Evolutionary conservation across 148 eudicot species (phyloP).

Genomic region (Cornus florida): DNA sequence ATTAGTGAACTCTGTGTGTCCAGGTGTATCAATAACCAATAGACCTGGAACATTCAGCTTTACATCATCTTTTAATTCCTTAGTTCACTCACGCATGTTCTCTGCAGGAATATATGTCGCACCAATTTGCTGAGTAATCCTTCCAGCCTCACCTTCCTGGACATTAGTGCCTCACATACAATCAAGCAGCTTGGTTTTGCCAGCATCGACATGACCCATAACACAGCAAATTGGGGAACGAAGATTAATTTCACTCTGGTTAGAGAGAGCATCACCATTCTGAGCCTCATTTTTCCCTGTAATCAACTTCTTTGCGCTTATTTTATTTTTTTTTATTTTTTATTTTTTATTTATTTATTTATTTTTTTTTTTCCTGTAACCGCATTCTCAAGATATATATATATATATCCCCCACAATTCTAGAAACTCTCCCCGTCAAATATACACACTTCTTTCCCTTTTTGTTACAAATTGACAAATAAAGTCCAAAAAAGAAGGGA

Average conservation of each 20-base stretch:
- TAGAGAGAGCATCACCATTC: slow-evolving; percentile 27
- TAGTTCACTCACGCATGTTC: slow-evolving; percentile 84
- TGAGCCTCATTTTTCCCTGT: too few species aligned
- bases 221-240: slow-evolving; percentile 97
- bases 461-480: too few species aligned
- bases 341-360: too few species aligned
- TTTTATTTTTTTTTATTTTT: too few species aligned
- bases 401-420: too few species aligned
- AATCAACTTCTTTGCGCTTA: too few species aligned
- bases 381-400: slow-evolving; percentile 27
- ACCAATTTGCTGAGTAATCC: slow-evolving; percentile 95
- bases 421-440: too few species aligned
- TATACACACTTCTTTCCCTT: too few species aligned
- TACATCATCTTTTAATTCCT: slow-evolving; percentile 92
- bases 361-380: slow-evolving; percentile 32
- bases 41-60: slow-evolving; percentile 83
- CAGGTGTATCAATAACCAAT: slow-evolving; percentile 93
- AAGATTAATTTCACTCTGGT: slow-evolving; percentile 36
- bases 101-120: slow-evolving; percentile 92
- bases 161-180: slow-evolving; percentile 89
- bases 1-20: slow-evolving; percentile 85
- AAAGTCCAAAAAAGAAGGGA: too few species aligned
- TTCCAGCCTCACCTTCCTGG: slow-evolving; percentile 98
- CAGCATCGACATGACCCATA: slow-evolving; percentile 96
- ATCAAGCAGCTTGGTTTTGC: slow-evolving; percentile 90